These are phyloP conservation scores for Aethionema arabicum DNA, from an alignment of 345 rosid genomes.

Conservation along the genomic window DNA sequence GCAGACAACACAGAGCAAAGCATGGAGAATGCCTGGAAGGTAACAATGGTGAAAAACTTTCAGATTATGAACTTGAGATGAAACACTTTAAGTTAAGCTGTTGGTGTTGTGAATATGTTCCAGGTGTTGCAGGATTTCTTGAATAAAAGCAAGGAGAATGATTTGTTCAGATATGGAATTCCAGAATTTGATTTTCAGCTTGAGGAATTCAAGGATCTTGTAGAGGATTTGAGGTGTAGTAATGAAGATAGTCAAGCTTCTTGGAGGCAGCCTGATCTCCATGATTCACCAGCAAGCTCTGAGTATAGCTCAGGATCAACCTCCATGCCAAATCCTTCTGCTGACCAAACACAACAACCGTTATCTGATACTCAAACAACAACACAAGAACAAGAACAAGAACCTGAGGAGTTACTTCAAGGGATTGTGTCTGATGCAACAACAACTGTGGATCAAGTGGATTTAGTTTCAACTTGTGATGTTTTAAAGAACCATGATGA, in stretches of 20 bases:
- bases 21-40: slow-evolving; percentile 98
- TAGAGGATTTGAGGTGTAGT: slow-evolving; percentile 59
- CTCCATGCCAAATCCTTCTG: slow-evolving; percentile 38
- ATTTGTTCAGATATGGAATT: slow-evolving; percentile 44
- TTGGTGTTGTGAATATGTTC: slow-evolving; percentile 23
- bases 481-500: slow-evolving; percentile 40
- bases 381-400: slow-evolving; percentile 43
- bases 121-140: slow-evolving; percentile 85
- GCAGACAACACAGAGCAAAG: slow-evolving; percentile 75
- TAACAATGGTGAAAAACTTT: slow-evolving; percentile 7
- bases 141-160: slow-evolving; percentile 65
- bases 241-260: slow-evolving; percentile 62
- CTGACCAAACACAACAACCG: slow-evolving; percentile 48
- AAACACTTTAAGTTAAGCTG: slow-evolving; percentile 1
- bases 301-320: slow-evolving; percentile 90
- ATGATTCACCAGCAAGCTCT: slow-evolving; percentile 88
- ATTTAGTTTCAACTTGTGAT: slow-evolving; percentile 42
- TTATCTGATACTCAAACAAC: slow-evolving; percentile 43
- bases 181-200: slow-evolving; percentile 64
- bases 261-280: slow-evolving; percentile 87
- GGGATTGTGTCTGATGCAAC: slow-evolving; percentile 40
- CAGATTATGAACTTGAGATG: not conserved
- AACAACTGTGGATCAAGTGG: slow-evolving; percentile 42
- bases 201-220: slow-evolving; percentile 68
- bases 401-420: slow-evolving; percentile 37